A percentile compares a stretch with the other conserved stretches of the same genome.
These are phyloP conservation scores for Cocos nucifera DNA, from an alignment of 176 grass and related monocot genomes.

Conservation along the genomic window DNA sequence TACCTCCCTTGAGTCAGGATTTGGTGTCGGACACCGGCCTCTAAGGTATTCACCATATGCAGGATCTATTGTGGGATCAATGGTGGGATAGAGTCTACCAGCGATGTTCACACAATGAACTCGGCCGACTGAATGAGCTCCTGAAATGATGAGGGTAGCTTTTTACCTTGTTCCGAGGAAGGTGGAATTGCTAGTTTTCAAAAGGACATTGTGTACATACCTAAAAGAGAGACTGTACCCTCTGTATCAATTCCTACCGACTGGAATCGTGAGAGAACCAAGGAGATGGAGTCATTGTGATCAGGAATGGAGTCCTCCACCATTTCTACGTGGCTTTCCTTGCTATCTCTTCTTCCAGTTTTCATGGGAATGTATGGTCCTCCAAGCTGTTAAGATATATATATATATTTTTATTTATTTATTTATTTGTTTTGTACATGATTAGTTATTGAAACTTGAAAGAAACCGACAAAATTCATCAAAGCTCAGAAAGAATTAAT, in stretches of 20 bases:
- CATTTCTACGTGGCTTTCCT: conserved; percentile 10
- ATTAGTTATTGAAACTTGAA: not conserved
- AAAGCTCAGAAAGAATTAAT: too few relatives aligned
- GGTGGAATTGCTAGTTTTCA: too few relatives aligned
- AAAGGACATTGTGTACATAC: not conserved
- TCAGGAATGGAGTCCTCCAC: conserved; percentile 17
- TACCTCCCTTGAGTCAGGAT: conserved; percentile 31
- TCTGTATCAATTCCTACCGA: conserved; percentile 23
- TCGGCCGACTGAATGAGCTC: conserved; percentile 46
- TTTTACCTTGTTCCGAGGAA: too few relatives aligned
- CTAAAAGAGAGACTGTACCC: conserved; percentile 32
- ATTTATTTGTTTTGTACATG: not conserved
- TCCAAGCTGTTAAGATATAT: conserved; percentile 15
- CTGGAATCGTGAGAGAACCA: conserved; percentile 22
- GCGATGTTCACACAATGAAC: conserved; percentile 49
- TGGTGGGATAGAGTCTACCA: conserved; percentile 19
- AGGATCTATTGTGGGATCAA: conserved; percentile 26
- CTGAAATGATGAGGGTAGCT: not conserved
- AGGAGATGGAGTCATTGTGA: conserved; percentile 16
- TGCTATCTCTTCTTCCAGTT: conserved; percentile 29
- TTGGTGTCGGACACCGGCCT: conserved; percentile 23
- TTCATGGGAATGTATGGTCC: conserved; percentile 23
- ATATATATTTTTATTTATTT: too few relatives aligned
- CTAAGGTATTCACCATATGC: conserved; percentile 32
- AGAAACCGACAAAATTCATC: too few relatives aligned